phyloP scores from a whole-genome alignment of 805 yeast species.

The Wickerhamiella kazuoi region DNA sequence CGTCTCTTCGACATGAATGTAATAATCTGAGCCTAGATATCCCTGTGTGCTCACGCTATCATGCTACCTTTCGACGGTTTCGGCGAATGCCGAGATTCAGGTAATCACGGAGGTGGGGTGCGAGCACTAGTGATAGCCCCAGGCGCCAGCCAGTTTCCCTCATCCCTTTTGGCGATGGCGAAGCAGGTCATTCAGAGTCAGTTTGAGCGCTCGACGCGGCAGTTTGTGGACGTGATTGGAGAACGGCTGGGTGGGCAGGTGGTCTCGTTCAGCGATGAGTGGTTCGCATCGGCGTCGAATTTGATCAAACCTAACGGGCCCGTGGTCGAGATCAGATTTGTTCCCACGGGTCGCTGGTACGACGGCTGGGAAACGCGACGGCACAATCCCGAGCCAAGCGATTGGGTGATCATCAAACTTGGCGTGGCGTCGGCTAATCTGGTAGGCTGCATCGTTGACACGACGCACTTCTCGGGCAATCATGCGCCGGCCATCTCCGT shows the following conservation, averaged over 20 bases:
- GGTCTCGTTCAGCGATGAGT: conserved; percentile 61
- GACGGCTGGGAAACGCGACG: conserved; percentile 98
- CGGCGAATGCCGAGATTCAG: too few species aligned
- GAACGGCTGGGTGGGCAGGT: conserved; percentile 69
- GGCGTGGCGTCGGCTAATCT: conserved; percentile 72
- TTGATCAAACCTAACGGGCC: conserved; percentile 69
- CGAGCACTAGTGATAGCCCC: too few species aligned
- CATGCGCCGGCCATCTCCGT: conserved; percentile 85
- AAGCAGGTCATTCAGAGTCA: conserved; percentile 9
- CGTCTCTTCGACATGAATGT: too few species aligned
- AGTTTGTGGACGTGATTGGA: conserved; percentile 51
- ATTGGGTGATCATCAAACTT: conserved; percentile 68
- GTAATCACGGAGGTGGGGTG: too few species aligned
- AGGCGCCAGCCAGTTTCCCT: too few species aligned
- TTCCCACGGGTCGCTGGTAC: conserved; percentile 87
- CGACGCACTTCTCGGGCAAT: conserved; percentile 88
- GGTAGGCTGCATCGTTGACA: conserved; percentile 77
- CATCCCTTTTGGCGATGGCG: too few species aligned
- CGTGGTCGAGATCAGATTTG: conserved; percentile 61
- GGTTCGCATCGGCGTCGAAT: conserved; percentile 89
- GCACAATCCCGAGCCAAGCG: conserved; percentile 70
- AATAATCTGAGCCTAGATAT: too few species aligned
- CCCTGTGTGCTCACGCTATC: too few species aligned
- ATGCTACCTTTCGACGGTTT: too few species aligned
- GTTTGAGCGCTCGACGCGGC: conserved; percentile 10